These are phyloP conservation scores for Phoma sp. DNA, from an alignment of 2,329 filamentous ascomycete genomes.

Conservation along the genomic window DNA sequence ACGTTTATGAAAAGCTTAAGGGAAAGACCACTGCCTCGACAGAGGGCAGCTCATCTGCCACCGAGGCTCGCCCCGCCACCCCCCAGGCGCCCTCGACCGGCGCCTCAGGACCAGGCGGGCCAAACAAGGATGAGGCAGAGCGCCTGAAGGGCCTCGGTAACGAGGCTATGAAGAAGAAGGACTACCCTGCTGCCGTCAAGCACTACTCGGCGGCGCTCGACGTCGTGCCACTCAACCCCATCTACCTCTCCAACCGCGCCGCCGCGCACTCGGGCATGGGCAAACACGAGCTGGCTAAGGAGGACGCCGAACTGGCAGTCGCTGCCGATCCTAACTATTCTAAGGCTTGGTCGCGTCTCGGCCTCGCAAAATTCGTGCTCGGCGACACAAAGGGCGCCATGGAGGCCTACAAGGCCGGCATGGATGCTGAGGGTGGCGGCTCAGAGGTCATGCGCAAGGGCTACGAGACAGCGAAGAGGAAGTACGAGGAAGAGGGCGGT, in stretches of 20 bases:
- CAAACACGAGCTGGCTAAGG: constrained; percentile 82
- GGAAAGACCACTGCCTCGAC: constrained; percentile 62
- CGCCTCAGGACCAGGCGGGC: constrained; percentile 52
- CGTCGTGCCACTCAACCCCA: constrained; percentile 83
- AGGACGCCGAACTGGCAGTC: constrained; percentile 90
- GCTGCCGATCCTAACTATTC: constrained; percentile 90
- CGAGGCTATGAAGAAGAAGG: constrained; percentile 91
- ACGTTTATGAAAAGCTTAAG: constrained; percentile 95
- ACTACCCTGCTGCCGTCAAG: constrained; percentile 82
- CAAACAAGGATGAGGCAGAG: constrained; percentile 80
- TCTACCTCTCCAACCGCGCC: constrained; percentile 97
- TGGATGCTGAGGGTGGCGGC: constrained; percentile 92
- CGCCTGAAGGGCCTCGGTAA: constrained; percentile 89
- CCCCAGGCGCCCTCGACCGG: constrained; percentile 43
- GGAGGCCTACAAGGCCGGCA: constrained; percentile 92
- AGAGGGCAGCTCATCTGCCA: constrained; percentile 50
- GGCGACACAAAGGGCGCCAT: constrained; percentile 90
- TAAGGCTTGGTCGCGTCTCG: constrained; percentile 94
- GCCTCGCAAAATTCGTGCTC: constrained; percentile 87
- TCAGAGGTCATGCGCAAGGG: constrained; percentile 98
- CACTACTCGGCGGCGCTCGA: constrained; percentile 87
- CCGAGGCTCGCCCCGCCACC: constrained; percentile 51
- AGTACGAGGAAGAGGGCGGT: constrained; percentile 78
- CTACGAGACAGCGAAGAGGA: constrained; percentile 88
- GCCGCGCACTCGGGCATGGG: constrained; percentile 86